phyloP scores from a whole-genome alignment of 2,329 filamentous ascomycete species.

The Lachnellula subtilissima region DNA sequence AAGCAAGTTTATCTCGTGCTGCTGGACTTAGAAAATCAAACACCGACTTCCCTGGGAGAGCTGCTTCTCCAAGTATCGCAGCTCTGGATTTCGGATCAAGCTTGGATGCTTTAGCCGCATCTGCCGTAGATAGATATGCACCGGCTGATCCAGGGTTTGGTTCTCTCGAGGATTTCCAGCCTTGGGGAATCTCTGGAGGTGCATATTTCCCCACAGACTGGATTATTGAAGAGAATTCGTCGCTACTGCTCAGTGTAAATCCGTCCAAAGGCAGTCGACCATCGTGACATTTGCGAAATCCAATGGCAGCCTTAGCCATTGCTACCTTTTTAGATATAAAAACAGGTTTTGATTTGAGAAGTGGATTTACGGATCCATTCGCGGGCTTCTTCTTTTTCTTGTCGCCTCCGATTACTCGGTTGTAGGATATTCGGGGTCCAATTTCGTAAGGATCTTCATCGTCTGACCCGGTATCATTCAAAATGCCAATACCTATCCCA shows the following conservation, averaged over 20 bases:
- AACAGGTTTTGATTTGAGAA: slow-evolving; percentile 61
- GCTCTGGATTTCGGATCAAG: slow-evolving; percentile 75
- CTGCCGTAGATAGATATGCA: slow-evolving; percentile 62
- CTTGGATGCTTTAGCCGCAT: slow-evolving; percentile 71
- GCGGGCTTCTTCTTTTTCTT: slow-evolving; percentile 70
- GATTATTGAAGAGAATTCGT: slow-evolving; percentile 43
- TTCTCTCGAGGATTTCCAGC: slow-evolving; percentile 64
- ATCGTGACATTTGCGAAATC: slow-evolving; percentile 72
- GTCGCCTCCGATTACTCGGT: slow-evolving; percentile 71
- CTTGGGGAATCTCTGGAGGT: slow-evolving; percentile 63
- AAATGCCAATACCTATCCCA: slow-evolving; percentile 79
- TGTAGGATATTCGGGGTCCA: slow-evolving; percentile 86
- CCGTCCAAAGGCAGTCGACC: slow-evolving; percentile 74
- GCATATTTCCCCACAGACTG: slow-evolving; percentile 46
- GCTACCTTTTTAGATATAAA: slow-evolving; percentile 67
- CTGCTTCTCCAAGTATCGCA: slow-evolving; percentile 72
- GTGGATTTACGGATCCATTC: slow-evolving; percentile 55
- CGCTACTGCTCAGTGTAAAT: slow-evolving; percentile 63
- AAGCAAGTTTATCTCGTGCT: slow-evolving; percentile 70
- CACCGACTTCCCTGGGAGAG: slow-evolving; percentile 85
- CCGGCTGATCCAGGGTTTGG: slow-evolving; percentile 33
- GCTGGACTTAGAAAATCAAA: slow-evolving; percentile 86
- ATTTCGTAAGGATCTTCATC: slow-evolving; percentile 93
- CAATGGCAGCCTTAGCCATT: slow-evolving; percentile 36
- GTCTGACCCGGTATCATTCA: slow-evolving; percentile 92